Percentiles rank a stretch among this genome's conserved stretches.
Conservation (phyloP, 257 asterid species). For the Fraxinus anomala region DNA sequence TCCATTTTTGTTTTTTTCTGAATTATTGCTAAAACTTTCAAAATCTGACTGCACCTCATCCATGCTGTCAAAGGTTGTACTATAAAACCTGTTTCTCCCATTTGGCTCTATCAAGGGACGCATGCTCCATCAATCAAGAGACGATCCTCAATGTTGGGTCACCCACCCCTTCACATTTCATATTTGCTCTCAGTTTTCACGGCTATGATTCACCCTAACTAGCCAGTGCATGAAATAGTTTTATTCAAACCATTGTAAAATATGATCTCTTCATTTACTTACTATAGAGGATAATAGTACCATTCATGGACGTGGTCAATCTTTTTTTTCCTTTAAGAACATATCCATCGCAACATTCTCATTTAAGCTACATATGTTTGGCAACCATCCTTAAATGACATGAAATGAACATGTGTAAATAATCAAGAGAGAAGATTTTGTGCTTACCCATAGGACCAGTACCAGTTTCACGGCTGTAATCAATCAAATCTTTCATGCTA, state of each 20-base stretch:
- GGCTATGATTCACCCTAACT: too few species aligned
- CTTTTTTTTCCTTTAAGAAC: neutral
- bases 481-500: slow-evolving; percentile 29
- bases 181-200: neutral
- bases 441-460: slow-evolving; percentile 18
- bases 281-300: neutral
- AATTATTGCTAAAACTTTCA: neutral
- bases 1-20: neutral
- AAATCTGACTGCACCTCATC: neutral
- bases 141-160: neutral
- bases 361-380: neutral
- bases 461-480: slow-evolving; percentile 28
- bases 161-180: neutral
- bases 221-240: neutral
- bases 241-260: neutral
- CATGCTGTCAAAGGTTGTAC: too few species aligned
- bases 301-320: neutral
- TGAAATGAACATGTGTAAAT: neutral
- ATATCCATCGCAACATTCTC: neutral
- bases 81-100: neutral
- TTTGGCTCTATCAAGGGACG: neutral
- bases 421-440: neutral
- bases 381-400: neutral
- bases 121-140: neutral
- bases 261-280: neutral